Evolutionary conservation across 805 yeast genomes (phyloP), one percentile per base, ranked within the genome.

Genomic region (Ogataea parapolymorpha): DNA sequence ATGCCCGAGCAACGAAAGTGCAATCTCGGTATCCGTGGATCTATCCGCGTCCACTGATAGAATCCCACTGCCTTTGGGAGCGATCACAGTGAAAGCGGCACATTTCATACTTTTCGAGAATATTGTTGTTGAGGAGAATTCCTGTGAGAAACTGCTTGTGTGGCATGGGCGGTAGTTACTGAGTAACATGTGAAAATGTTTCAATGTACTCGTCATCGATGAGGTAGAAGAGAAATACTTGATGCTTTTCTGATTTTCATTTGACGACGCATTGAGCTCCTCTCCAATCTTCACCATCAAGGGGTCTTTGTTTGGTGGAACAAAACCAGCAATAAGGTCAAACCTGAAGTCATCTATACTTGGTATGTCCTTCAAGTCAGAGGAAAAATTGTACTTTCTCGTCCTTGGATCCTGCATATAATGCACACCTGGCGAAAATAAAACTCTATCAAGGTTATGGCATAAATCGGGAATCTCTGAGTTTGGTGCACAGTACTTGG

Each of bases 391-490:
- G 61, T 71, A 80, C 2, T 79, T 80, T 34, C 80, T 70, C 0
- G 95, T 78, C 44, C 96, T 70, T 14, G 89, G 82, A 62, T 90
- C 96, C 54, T 78, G 79, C 24, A 85, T 61, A 45, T 75, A 81
- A 51, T 89, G 95, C 2, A 86, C 82, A 0, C 75, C 95, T 59
- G 96, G 96, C 23, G 83, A 80, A 58, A 84, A 86, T 10, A 91
- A 63, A 0, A 84, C 89, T 30, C 84, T 66, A 26, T 84, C 82
- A 14, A 93, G 70, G 36, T 74, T 75, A 53, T 85, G 88, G 8
- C 79, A 74, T 27, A 91, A 63, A 13, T 50, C 56, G 0, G 96
- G 90, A 37, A 82, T 39, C 40, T 54, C 29, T 0, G 38, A 32
- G 3, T 14, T 15, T 2, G 47, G 35, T 15, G 52, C 45, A 30